A percentile compares a stretch with the other conserved stretches of the same genome.
These are phyloP conservation scores for Coemansia pectinata DNA, from an alignment of 192 early-diverging fungal species.

Conservation along the genomic window DNA sequence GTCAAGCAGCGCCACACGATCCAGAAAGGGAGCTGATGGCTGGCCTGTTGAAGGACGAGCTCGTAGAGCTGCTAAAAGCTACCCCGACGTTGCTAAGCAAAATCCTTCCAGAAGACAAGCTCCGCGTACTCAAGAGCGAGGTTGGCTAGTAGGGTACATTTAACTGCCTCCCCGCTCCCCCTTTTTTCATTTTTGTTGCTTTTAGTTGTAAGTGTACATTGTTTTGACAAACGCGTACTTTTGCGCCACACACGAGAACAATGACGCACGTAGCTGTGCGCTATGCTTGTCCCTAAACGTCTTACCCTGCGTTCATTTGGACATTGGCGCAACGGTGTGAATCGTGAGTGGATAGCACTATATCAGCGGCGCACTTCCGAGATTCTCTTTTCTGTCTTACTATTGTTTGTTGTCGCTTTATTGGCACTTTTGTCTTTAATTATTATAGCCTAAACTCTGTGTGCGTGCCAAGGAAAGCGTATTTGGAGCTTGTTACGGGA, in stretches of 20 bases:
- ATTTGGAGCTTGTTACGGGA: neutral
- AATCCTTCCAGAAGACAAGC: neutral
- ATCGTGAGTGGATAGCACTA: neutral
- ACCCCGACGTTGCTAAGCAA: slow-evolving; percentile 18
- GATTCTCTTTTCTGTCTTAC: neutral
- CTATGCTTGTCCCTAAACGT: neutral
- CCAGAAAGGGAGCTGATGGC: slow-evolving; percentile 16
- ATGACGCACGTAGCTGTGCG: neutral
- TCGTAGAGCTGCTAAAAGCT: slow-evolving; percentile 17
- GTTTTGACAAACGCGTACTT: neutral
- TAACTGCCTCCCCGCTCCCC: neutral
- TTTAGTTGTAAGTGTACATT: neutral
- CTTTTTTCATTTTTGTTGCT: neutral
- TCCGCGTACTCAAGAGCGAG: slow-evolving; percentile 22
- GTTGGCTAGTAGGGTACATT: neutral
- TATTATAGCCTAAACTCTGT: neutral
- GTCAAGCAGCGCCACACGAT: neutral
- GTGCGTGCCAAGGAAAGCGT: neutral
- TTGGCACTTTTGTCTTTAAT: neutral
- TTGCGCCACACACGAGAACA: neutral
- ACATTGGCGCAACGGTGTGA: neutral
- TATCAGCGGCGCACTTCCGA: neutral
- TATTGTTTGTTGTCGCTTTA: neutral
- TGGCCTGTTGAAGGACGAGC: slow-evolving; percentile 28
- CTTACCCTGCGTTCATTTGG: neutral